A percentile compares a stretch with the other conserved stretches of the same genome.
Evolutionary conservation across 2,329 filamentous ascomycete species (phyloP).

Genomic region (Nemania abortiva): DNA sequence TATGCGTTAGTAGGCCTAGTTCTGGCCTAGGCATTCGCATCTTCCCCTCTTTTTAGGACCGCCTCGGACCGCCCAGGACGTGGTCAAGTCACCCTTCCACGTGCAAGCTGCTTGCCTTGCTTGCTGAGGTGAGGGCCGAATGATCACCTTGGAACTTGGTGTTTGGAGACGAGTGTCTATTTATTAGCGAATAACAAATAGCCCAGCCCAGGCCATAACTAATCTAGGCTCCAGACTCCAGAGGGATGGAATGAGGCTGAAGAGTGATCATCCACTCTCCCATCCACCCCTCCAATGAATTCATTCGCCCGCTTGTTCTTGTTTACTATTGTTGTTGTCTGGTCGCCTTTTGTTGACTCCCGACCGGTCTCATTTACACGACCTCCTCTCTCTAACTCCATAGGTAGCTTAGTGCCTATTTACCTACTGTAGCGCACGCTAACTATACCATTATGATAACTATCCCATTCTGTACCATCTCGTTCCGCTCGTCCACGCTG

Average conservation of each 20-base stretch:
- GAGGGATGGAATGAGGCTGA: conserved; percentile 41
- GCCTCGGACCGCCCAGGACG: not conserved
- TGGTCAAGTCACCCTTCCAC: conserved; percentile 26
- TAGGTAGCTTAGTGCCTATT: not conserved
- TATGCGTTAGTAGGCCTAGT: no score
- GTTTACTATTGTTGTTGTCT: conserved; percentile 24
- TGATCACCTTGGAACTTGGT: conserved; percentile 15
- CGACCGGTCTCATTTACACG: not conserved
- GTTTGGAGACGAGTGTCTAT: conserved; percentile 21
- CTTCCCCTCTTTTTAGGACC: conserved; percentile 38
- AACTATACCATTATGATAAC: not conserved
- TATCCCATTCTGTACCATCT: conserved; percentile 3
- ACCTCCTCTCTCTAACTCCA: not conserved
- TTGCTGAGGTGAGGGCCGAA: conserved; percentile 22
- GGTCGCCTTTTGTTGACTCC: conserved; percentile 4
- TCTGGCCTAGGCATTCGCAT: not conserved
- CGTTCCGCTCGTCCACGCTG: conserved; percentile 16
- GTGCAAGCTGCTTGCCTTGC: conserved; percentile 27
- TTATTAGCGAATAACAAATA: conserved; percentile 25
- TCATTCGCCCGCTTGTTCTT: conserved; percentile 21
- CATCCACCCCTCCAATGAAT: conserved; percentile 20
- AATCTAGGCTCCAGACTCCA: conserved; percentile 8
- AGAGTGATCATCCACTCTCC: conserved; percentile 26
- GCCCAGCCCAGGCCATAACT: not conserved
- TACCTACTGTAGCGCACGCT: not conserved